Percentiles rank a stretch among this genome's conserved stretches.
Conservation (phyloP, 768 basidiomycete species). For the Strobilomyces echinocephalus region DNA sequence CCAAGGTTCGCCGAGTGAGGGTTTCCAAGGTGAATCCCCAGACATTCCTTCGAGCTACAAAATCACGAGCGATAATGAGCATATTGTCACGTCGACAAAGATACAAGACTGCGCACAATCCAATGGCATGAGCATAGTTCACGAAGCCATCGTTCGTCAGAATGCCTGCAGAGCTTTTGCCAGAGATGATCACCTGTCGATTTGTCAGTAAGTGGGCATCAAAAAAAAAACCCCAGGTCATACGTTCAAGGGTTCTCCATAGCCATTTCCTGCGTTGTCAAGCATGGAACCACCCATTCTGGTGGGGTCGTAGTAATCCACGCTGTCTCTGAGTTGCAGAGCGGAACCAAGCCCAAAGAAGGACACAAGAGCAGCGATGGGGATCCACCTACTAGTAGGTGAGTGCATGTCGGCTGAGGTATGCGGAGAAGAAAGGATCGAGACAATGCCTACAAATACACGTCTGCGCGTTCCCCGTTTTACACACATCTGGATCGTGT, state of each 20-base stretch:
- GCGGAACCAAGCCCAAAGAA: constrained; percentile 2
- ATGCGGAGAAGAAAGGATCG: neutral
- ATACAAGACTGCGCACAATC: constrained; percentile 43
- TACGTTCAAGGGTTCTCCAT: constrained; percentile 44
- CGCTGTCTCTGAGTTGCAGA: neutral
- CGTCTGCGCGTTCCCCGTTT: neutral
- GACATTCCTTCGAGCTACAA: constrained; percentile 37
- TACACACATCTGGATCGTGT: neutral
- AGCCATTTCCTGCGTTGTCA: constrained; percentile 35
- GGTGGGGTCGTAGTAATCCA: constrained; percentile 34
- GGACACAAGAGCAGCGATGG: neutral
- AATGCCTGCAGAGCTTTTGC: constrained; percentile 51
- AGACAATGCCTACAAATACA: neutral
- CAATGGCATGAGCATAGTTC: constrained; percentile 49
- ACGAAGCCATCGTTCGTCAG: constrained; percentile 49
- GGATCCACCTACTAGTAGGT: constrained; percentile 20
- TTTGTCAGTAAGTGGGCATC: neutral
- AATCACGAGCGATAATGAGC: constrained; percentile 7
- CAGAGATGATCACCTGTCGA: constrained; percentile 56
- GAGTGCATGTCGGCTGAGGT: neutral
- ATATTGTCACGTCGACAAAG: neutral
- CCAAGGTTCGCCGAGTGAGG: constrained; percentile 41
- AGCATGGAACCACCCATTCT: constrained; percentile 41
- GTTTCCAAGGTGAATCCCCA: constrained; percentile 32
- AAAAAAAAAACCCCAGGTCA: neutral